A percentile compares a stretch with the other conserved stretches of the same genome.
Conservation (phyloP, 495 filamentous ascomycete species). For the Penicillium atrosanguineum region DNA sequence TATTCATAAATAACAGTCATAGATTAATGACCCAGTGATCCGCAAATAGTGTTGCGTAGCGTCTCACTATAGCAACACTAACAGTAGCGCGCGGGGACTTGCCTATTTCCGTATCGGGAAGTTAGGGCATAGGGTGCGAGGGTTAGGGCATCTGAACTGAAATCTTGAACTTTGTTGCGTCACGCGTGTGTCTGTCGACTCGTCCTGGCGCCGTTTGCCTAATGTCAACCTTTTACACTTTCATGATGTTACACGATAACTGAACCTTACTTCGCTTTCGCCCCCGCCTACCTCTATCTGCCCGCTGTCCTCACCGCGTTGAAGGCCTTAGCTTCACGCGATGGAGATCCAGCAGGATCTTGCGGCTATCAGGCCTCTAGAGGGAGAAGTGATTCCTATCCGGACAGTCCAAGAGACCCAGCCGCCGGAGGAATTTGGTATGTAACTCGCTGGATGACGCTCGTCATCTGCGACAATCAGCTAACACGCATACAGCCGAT, state of each 20-base stretch:
- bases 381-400: constrained; percentile 35
- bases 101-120: constrained; percentile 15
- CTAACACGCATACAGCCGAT: constrained; percentile 27
- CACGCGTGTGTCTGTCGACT: constrained; percentile 1
- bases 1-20: background rate
- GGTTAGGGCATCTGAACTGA: constrained; percentile 17
- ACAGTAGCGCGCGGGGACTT: background rate
- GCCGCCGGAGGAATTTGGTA: constrained; percentile 40
- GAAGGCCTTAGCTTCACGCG: background rate
- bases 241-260: background rate
- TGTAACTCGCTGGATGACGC: constrained; percentile 1
- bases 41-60: background rate
- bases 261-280: background rate
- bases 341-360: constrained; percentile 30
- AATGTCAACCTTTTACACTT: background rate
- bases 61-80: background rate
- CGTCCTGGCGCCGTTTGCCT: background rate
- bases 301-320: background rate
- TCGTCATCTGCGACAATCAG: background rate
- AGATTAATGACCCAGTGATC: background rate
- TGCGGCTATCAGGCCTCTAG: constrained; percentile 24
- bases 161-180: constrained; percentile 17
- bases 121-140: constrained; percentile 40
- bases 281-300: too few species aligned
- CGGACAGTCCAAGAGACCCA: constrained; percentile 42